A percentile compares a stretch with the other conserved stretches of the same genome.
Evolutionary conservation across 148 eudicot genomes (phyloP).

Genomic region (Fagopyrum esculentum): DNA sequence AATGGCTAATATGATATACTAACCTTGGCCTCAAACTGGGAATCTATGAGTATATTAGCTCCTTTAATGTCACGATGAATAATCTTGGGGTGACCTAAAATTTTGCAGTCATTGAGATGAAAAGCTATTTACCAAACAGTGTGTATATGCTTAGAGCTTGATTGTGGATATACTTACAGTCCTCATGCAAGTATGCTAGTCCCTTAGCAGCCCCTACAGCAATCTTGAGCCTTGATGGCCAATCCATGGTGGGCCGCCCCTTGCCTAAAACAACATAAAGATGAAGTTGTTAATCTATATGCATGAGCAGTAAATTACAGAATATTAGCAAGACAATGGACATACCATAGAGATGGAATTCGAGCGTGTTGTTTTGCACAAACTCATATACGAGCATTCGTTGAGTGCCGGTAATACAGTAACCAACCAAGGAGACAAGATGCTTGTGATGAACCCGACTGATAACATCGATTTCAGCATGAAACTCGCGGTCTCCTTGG

Average conservation of each 20-base stretch:
- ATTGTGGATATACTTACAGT: conserved; percentile 36
- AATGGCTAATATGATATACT: not conserved
- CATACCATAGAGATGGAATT: conserved; percentile 43
- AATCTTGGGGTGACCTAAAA: conserved; percentile 12
- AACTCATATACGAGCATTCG: conserved; percentile 85
- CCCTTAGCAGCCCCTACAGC: conserved; percentile 84
- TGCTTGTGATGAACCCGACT: conserved; percentile 96
- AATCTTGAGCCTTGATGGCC: conserved; percentile 56
- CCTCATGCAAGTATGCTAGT: conserved; percentile 76
- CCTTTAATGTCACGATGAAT: conserved; percentile 14
- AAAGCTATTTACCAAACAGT: too few relatives aligned
- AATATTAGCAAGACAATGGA: not conserved
- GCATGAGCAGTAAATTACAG: too few relatives aligned
- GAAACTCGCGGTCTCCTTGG: conserved; percentile 89
- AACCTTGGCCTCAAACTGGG: conserved; percentile 5
- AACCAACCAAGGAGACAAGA: conserved; percentile 96
- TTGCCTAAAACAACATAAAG: conserved; percentile 33
- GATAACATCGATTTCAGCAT: conserved; percentile 88
- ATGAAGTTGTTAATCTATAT: not conserved
- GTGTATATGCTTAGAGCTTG: not conserved
- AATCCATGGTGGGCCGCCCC: conserved; percentile 54
- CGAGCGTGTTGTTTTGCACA: conserved; percentile 77
- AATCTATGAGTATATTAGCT: conserved; percentile 14
- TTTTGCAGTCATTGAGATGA: not conserved
- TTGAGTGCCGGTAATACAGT: conserved; percentile 59